phyloP scores from a whole-genome alignment of 371 early-diverging fungal genomes.

The Actinomortierella wolfii region DNA sequence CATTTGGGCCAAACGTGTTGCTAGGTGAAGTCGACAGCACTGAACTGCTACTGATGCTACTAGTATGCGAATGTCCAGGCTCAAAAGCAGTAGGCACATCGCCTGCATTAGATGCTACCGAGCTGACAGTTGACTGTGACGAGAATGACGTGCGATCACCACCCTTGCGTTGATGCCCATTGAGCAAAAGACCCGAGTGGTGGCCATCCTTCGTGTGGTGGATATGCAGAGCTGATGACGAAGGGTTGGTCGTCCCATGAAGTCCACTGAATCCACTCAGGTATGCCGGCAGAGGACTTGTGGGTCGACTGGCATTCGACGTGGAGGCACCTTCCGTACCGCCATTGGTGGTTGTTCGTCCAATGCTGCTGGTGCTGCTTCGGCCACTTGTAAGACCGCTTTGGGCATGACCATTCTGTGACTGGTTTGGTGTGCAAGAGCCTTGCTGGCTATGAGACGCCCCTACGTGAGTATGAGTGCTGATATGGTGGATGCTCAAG shows the following conservation, averaged over 20 bases:
- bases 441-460: too few relatives aligned
- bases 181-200: conserved; percentile 5
- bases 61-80: conserved; percentile 39
- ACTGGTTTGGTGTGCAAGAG: too few relatives aligned
- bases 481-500: conserved; percentile 31
- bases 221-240: not conserved
- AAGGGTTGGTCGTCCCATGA: conserved; percentile 29
- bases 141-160: conserved; percentile 39
- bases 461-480: conserved; percentile 4
- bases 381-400: conserved; percentile 22
- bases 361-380: conserved; percentile 24
- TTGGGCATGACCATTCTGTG: not conserved
- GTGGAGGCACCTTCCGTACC: conserved; percentile 1
- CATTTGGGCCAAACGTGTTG: not conserved
- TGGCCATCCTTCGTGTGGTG: too few relatives aligned
- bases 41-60: conserved; percentile 30
- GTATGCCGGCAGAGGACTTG: conserved; percentile 34
- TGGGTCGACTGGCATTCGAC: conserved; percentile 20
- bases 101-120: conserved; percentile 18
- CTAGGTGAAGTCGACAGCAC: not conserved
- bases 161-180: conserved; percentile 7
- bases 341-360: conserved; percentile 6
- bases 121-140: conserved; percentile 37
- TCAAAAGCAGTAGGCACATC: conserved; percentile 26
- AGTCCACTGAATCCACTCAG: conserved; percentile 19